Evolutionary conservation across 2,329 filamentous ascomycete genomes (phyloP).

Genomic region (Juglanconis oblonga): DNA sequence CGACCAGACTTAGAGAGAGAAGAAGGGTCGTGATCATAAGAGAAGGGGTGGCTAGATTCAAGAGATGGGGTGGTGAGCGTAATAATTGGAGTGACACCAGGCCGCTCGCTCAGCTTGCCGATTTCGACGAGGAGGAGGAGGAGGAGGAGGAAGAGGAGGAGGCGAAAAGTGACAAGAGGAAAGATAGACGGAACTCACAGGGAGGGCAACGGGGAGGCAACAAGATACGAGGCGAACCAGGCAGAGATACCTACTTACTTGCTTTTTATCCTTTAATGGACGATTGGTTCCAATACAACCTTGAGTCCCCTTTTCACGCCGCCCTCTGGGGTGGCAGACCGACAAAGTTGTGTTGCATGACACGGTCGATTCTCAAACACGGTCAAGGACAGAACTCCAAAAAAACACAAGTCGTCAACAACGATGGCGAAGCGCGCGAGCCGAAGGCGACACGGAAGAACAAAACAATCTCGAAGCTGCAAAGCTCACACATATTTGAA

Average conservation of each 20-base stretch:
- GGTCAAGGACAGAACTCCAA: background rate
- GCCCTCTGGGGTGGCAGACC: background rate
- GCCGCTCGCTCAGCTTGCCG: background rate
- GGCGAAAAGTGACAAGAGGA: background rate
- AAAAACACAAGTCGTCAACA: background rate
- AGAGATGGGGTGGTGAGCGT: background rate
- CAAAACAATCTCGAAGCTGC: background rate
- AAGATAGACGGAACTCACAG: background rate
- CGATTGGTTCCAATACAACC: background rate
- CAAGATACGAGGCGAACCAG: conserved; percentile 3
- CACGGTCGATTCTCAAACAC: no score
- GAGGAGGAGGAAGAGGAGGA: background rate
- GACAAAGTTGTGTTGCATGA: no score
- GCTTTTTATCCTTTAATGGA: background rate
- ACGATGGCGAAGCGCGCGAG: background rate
- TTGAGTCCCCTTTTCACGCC: background rate
- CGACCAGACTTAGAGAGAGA: conserved; percentile 4
- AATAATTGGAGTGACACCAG: conserved; percentile 8
- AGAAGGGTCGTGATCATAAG: background rate
- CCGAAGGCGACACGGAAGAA: background rate
- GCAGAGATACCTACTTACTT: conserved; percentile 9
- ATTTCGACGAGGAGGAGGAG: background rate
- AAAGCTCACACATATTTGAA: background rate
- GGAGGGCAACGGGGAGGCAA: conserved; percentile 7
- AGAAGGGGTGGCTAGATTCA: background rate